Evolutionary conservation across 1,284 basidiomycete genomes (phyloP).

Genomic region (Tylopilus orsonianus): DNA sequence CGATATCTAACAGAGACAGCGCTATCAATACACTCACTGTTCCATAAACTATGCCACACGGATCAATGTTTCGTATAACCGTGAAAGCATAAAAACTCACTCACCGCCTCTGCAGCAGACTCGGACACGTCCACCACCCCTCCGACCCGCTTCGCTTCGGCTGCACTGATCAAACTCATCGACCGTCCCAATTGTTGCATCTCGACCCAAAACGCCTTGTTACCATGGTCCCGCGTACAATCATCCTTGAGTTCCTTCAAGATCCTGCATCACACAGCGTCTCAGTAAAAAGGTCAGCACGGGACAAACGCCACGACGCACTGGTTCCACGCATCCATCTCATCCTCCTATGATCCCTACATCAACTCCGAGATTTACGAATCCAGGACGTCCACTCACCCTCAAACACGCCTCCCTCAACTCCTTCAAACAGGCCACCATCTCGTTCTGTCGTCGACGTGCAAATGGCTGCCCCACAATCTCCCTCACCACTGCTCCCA

Average conservation of each 20-base stretch:
- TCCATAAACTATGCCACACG: conserved; percentile 24
- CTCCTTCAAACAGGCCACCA: conserved; percentile 69
- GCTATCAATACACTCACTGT: conserved; percentile 14
- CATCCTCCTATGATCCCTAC: conserved; percentile 61
- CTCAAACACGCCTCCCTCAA: conserved; percentile 66
- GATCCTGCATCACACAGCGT: conserved; percentile 50
- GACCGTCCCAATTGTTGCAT: conserved; percentile 50
- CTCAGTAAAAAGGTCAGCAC: neutral
- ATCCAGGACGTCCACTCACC: conserved; percentile 37
- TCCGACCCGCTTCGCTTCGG: conserved; percentile 58
- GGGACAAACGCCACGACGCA: conserved; percentile 26
- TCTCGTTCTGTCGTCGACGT: conserved; percentile 59
- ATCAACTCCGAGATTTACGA: too few relatives aligned
- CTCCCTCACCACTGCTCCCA: conserved; percentile 69
- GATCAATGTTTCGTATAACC: neutral
- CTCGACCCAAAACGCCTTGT: conserved; percentile 63
- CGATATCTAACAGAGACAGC: too few relatives aligned
- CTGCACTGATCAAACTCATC: conserved; percentile 61
- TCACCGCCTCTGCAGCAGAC: conserved; percentile 45
- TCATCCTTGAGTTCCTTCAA: conserved; percentile 53
- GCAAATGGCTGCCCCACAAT: conserved; percentile 72
- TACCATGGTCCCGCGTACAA: conserved; percentile 55
- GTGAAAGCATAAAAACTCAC: conserved; percentile 7
- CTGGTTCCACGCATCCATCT: conserved; percentile 77
- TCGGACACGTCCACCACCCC: conserved; percentile 57